Conservation (phyloP, 306 rosid species). For the Vigna reflexopilosa region DNA sequence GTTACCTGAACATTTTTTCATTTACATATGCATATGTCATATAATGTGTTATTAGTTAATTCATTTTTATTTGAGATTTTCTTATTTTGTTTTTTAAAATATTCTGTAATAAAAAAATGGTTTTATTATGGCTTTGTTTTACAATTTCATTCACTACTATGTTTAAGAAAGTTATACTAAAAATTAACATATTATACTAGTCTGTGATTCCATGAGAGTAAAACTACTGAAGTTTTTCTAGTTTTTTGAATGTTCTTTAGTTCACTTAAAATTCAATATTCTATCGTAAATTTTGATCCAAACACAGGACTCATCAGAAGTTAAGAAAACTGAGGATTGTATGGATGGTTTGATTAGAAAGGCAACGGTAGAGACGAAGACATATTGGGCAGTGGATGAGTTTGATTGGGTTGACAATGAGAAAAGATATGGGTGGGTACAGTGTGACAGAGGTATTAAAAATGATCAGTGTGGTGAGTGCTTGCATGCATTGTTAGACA, state of each 20-base stretch:
- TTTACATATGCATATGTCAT: no score
- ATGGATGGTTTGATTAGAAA: constrained; percentile 24
- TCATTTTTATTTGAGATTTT: no score
- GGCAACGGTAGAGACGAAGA: background rate
- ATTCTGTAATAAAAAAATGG: background rate
- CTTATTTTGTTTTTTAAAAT: background rate
- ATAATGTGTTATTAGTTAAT: no score
- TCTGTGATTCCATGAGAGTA: no score
- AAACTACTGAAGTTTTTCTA: no score
- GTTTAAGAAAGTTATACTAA: no score
- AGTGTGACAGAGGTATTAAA: constrained; percentile 36
- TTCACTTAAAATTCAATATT: background rate
- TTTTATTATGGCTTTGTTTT: no score
- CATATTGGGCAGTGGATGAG: constrained; percentile 4
- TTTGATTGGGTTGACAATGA: background rate
- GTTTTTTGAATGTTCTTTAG: no score
- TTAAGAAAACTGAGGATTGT: background rate
- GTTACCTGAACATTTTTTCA: no score
- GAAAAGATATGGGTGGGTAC: constrained; percentile 38
- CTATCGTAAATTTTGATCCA: background rate
- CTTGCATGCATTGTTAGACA: constrained; percentile 13
- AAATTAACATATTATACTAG: no score
- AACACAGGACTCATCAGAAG: constrained; percentile 5
- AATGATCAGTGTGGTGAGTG: constrained; percentile 20
- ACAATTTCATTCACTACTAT: no score